Conservation (phyloP, 2,329 filamentous ascomycete species). For the Zymoseptoria crescenta region DNA sequence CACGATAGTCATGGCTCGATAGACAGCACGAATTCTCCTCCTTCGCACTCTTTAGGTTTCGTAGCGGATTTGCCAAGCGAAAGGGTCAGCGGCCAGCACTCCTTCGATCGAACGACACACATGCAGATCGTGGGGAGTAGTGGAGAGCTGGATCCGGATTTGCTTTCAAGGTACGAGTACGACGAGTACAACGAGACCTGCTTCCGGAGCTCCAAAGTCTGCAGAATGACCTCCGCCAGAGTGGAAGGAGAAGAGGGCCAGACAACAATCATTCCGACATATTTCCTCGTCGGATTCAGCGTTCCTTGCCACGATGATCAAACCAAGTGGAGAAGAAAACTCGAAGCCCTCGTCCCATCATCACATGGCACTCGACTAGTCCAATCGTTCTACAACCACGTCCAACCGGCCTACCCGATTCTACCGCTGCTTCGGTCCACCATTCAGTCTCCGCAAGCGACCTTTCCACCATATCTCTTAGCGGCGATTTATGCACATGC, state of each 20-base stretch:
- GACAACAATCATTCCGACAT: slow-evolving; percentile 20
- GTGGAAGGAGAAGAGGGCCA: slow-evolving; percentile 10
- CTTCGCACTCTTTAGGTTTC: slow-evolving; percentile 12
- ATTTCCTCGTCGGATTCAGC: slow-evolving; percentile 32
- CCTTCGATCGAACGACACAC: slow-evolving; percentile 26
- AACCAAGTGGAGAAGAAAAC: slow-evolving; percentile 23
- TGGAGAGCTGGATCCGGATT: slow-evolving; percentile 28
- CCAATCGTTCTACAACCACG: slow-evolving; percentile 35
- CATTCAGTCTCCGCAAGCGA: background rate
- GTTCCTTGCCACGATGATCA: slow-evolving; percentile 21
- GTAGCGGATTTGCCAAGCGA: slow-evolving; percentile 20
- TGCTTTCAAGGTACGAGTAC: slow-evolving; percentile 28
- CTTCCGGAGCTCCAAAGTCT: slow-evolving; percentile 26
- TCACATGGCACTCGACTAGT: slow-evolving; percentile 33
- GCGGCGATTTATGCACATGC: slow-evolving; percentile 39
- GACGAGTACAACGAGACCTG: slow-evolving; percentile 29
- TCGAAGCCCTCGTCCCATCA: slow-evolving; percentile 27
- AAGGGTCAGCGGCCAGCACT: slow-evolving; percentile 24
- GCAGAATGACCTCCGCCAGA: slow-evolving; percentile 24
- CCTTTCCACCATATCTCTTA: slow-evolving; percentile 27
- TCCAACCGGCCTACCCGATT: slow-evolving; percentile 40
- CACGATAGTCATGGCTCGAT: background rate
- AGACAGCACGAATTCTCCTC: slow-evolving; percentile 16
- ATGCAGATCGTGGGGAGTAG: slow-evolving; percentile 28
- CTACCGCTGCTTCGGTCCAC: slow-evolving; percentile 10